Conservation (phyloP, 176 grass and related monocot species). For the Alopecurus myosuroides region DNA sequence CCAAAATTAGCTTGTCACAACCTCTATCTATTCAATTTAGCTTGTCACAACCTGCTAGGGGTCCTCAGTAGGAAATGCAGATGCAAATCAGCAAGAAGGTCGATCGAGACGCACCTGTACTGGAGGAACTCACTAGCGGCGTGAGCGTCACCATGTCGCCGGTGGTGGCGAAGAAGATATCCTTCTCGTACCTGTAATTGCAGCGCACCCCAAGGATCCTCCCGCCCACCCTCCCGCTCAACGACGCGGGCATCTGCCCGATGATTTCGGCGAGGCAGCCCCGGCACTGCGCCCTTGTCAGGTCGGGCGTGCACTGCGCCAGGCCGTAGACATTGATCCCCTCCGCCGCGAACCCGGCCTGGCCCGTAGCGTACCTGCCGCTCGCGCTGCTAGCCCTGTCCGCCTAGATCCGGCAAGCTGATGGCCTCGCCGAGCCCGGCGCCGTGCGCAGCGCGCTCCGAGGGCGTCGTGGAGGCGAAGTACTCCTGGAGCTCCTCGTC, state of each 20-base stretch:
- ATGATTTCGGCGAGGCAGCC: constrained; percentile 24
- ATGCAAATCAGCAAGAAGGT: not conserved
- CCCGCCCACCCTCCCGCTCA: constrained; percentile 19
- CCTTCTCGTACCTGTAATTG: constrained; percentile 43
- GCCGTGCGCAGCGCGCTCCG: no score
- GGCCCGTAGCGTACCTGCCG: constrained; percentile 20
- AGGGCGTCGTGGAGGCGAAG: no score
- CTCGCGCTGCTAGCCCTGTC: constrained; percentile 17
- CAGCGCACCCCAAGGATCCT: constrained; percentile 50
- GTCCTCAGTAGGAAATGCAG: not conserved
- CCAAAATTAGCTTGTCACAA: no score
- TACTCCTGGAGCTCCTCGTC: no score
- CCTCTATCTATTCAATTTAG: no score
- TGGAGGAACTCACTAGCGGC: not conserved
- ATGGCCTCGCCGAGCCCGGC: no score
- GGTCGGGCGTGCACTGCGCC: constrained; percentile 49
- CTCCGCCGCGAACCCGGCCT: constrained; percentile 29
- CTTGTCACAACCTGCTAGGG: no score
- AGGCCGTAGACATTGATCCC: constrained; percentile 17
- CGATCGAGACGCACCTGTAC: constrained; percentile 27
- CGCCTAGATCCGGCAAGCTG: no score
- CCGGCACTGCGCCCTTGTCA: constrained; percentile 23
- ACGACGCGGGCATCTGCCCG: not conserved
- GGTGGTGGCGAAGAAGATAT: constrained; percentile 23
- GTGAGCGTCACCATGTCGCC: constrained; percentile 14